Base-by-base conservation (phyloP, 352 stramenopile genomes). In the Pythium sukuiense region DNA sequence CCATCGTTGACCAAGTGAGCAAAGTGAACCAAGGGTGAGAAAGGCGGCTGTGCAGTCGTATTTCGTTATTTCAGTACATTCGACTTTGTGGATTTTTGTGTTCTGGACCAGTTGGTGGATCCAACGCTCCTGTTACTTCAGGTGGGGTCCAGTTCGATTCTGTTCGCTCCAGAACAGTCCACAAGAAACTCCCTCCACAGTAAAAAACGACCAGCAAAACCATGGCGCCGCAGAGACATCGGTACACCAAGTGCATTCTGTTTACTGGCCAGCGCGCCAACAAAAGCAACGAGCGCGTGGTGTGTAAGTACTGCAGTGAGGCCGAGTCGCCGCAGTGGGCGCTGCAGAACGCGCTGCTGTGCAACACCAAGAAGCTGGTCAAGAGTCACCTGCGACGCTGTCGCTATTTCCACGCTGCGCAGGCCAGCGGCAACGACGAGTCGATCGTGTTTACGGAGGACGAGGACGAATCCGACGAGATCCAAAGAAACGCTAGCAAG, bases 301-400 rank as follows among this genome's bases (percentile, higher is more conserved):
- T 72, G 32, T 72, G 65, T 55, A 67, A 67, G 54, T 72, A 67
- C 65, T 72, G 65, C 53, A 67, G 59, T 54, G 65, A 72, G 26
- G 65, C 59, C 59, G 65, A 72, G 65, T 72, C 65, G 37, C 65
- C 65, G 35, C 59, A 67, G 54, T 72, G 65, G 65, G 65, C 65
- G 29, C 55, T 67, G 13, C 59, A 72, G 65, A 59, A 72, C 59
- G 59, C 65, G 46, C 59, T 72, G 65, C 65, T 72, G n/a, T 72
- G 65, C 55, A 72, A 72, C 65, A 72, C 65, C 43, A 72, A 72
- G 59, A 72, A 72, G 46, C 59, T 72, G 45, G 65, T 72, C 35
- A 72, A 72, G 54, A 72, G 55, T 59, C 65, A 72, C 37, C 20
- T 72, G 59, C 53, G 65, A 8, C 65, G 65, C 33, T 72, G 65